These are phyloP conservation scores for Metschnikowia picachoensis DNA, from an alignment of 805 yeast species.

Conservation along the genomic window DNA sequence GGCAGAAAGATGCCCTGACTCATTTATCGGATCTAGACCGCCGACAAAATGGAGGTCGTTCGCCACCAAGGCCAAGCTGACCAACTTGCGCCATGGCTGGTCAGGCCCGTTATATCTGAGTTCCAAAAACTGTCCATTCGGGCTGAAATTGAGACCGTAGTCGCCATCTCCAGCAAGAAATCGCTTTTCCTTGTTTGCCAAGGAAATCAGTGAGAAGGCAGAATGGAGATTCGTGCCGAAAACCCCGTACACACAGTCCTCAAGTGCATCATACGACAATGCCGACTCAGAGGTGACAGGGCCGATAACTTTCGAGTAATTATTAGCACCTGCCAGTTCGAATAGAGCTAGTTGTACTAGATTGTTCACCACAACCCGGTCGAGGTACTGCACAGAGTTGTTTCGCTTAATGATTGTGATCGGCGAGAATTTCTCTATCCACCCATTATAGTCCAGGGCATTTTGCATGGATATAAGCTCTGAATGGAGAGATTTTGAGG, in stretches of 20 bases:
- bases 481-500: slow-evolving; percentile 1
- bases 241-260: slow-evolving; percentile 17
- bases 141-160: slow-evolving; percentile 18
- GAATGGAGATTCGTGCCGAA: slow-evolving; percentile 15
- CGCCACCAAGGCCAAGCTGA: slow-evolving; percentile 19
- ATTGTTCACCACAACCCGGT: slow-evolving; percentile 20
- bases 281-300: slow-evolving; percentile 14
- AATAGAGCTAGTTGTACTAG: slow-evolving; percentile 20
- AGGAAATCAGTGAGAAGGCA: slow-evolving; percentile 8
- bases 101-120: slow-evolving; percentile 21
- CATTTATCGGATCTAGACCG: slow-evolving; percentile 16
- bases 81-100: slow-evolving; percentile 25
- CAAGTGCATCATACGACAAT: slow-evolving; percentile 16
- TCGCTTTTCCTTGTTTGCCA: background rate
- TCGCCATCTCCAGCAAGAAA: slow-evolving; percentile 13
- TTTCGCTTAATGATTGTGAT: slow-evolving; percentile 11
- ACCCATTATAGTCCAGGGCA: slow-evolving; percentile 18
- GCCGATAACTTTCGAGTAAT: slow-evolving; percentile 19
- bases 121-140: slow-evolving; percentile 22
- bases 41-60: slow-evolving; percentile 10
- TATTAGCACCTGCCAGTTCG: slow-evolving; percentile 13
- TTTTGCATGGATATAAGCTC: slow-evolving; percentile 6
- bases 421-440: slow-evolving; percentile 22
- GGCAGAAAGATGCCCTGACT: slow-evolving; percentile 13
- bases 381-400: slow-evolving; percentile 16